A percentile compares a stretch with the other conserved stretches of the same genome.
phyloP scores from a whole-genome alignment of 768 basidiomycete species.

The Leccinum longicurvipes region DNA sequence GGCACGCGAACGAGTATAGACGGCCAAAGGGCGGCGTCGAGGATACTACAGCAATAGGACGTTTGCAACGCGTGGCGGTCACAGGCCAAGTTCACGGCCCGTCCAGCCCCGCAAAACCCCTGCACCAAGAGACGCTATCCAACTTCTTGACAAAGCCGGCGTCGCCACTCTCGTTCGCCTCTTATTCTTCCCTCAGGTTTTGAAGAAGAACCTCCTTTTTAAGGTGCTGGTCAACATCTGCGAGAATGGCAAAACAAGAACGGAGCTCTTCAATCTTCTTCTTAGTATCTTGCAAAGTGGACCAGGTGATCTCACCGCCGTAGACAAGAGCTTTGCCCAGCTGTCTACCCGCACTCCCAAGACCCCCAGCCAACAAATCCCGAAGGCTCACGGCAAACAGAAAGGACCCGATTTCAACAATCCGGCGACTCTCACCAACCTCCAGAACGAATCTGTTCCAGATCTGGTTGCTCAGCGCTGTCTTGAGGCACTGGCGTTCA shows the following conservation, averaged over 20 bases:
- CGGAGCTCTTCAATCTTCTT: slow-evolving; percentile 90
- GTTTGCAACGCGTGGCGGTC: slow-evolving; percentile 30
- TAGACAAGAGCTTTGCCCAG: slow-evolving; percentile 92
- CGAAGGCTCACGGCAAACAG: slow-evolving; percentile 64
- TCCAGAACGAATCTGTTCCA: slow-evolving; percentile 79
- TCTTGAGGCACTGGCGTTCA: slow-evolving; percentile 84
- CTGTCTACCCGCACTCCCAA: slow-evolving; percentile 76
- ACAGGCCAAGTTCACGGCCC: slow-evolving; percentile 23
- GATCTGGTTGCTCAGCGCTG: slow-evolving; percentile 93
- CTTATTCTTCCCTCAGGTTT: slow-evolving; percentile 93
- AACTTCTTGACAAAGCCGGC: slow-evolving; percentile 86
- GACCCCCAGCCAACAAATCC: slow-evolving; percentile 36
- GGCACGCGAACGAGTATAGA: too few species aligned
- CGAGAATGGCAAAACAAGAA: slow-evolving; percentile 89
- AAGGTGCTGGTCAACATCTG: slow-evolving; percentile 92
- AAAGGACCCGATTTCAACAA: slow-evolving; percentile 54
- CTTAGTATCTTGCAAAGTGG: slow-evolving; percentile 95
- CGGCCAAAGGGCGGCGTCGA: too few species aligned
- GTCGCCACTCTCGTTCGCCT: slow-evolving; percentile 88
- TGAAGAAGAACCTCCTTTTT: slow-evolving; percentile 81
- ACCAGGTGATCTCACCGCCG: slow-evolving; percentile 84
- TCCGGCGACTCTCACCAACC: slow-evolving; percentile 46
- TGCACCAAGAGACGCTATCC: slow-evolving; percentile 80
- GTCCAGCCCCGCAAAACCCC: slow-evolving; percentile 46
- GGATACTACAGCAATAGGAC: too few species aligned